A percentile compares a stretch with the other conserved stretches of the same genome.
These are phyloP conservation scores for Zymoseptoria passerinii DNA, from an alignment of 2,329 filamentous ascomycete species.

Conservation along the genomic window DNA sequence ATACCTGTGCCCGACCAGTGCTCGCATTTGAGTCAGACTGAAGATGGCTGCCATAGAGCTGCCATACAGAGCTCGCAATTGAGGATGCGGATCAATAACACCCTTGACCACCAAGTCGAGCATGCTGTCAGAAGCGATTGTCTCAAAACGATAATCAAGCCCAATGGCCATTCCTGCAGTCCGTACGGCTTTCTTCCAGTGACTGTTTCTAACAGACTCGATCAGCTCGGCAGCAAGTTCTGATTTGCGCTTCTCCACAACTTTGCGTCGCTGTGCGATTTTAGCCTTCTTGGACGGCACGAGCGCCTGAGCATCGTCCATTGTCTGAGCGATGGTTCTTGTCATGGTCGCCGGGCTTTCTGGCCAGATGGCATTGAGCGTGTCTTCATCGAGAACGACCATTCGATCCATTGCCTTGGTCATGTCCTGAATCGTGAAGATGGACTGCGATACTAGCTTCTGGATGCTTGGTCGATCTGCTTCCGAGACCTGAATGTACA, in stretches of 20 bases:
- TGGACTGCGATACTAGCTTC: conserved; percentile 68
- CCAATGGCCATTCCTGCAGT: conserved; percentile 88
- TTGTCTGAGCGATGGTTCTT: conserved; percentile 26
- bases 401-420: conserved; percentile 80
- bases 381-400: conserved; percentile 66
- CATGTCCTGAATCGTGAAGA: conserved; percentile 86
- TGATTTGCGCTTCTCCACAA: conserved; percentile 77
- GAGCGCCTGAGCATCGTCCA: conserved; percentile 50
- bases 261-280: conserved; percentile 64
- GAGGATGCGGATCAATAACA: conserved; percentile 83
- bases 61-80: conserved; percentile 70
- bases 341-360: conserved; percentile 25
- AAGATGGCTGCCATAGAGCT: conserved; percentile 70
- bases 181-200: conserved; percentile 92
- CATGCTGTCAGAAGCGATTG: conserved; percentile 70
- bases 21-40: conserved; percentile 77
- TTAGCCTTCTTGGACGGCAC: conserved; percentile 62
- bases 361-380: conserved; percentile 65
- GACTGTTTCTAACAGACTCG: conserved; percentile 65
- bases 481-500: conserved; percentile 81
- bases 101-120: conserved; percentile 75
- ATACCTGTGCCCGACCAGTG: conserved; percentile 78
- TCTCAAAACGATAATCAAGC: conserved; percentile 84
- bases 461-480: conserved; percentile 95
- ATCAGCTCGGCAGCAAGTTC: conserved; percentile 74